Evolutionary conservation across 2,329 filamentous ascomycete species (phyloP).

Genomic region (Aspergillus flavus): DNA sequence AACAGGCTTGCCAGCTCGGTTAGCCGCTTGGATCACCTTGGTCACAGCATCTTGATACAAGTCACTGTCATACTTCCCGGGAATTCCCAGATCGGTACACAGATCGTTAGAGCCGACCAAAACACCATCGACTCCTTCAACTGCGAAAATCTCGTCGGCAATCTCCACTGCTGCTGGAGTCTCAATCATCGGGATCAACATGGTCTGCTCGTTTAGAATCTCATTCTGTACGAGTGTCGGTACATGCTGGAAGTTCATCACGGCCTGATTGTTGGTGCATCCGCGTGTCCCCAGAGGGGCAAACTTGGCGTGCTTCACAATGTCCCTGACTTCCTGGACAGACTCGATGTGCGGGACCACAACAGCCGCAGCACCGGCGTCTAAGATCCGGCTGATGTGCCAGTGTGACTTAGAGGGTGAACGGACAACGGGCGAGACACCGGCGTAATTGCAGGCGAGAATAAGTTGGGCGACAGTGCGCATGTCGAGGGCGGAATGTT

Average conservation of each 20-base stretch:
- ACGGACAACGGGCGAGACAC: not conserved
- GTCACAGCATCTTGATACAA: not conserved
- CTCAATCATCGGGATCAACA: not conserved
- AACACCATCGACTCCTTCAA: constrained; percentile 48
- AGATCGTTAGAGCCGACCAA: constrained; percentile 51
- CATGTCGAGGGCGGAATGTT: constrained; percentile 46
- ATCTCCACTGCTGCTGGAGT: not conserved
- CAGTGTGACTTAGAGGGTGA: not conserved
- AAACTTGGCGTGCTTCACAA: not conserved
- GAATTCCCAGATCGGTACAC: constrained; percentile 48
- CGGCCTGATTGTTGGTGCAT: not conserved
- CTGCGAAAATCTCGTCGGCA: constrained; percentile 35
- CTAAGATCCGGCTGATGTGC: not conserved
- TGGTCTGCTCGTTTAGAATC: not conserved
- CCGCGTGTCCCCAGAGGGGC: not conserved
- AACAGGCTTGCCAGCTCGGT: not conserved
- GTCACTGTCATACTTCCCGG: constrained; percentile 29
- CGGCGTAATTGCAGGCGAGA: constrained; percentile 43
- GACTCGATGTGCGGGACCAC: not conserved
- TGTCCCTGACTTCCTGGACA: not conserved
- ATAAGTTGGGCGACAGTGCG: constrained; percentile 41
- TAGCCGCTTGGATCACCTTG: not conserved
- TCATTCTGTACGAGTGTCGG: not conserved
- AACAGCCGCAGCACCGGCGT: not conserved
- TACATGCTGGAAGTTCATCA: not conserved